phyloP scores from a whole-genome alignment of 768 basidiomycete genomes.

The Leccinum subtestaceum region DNA sequence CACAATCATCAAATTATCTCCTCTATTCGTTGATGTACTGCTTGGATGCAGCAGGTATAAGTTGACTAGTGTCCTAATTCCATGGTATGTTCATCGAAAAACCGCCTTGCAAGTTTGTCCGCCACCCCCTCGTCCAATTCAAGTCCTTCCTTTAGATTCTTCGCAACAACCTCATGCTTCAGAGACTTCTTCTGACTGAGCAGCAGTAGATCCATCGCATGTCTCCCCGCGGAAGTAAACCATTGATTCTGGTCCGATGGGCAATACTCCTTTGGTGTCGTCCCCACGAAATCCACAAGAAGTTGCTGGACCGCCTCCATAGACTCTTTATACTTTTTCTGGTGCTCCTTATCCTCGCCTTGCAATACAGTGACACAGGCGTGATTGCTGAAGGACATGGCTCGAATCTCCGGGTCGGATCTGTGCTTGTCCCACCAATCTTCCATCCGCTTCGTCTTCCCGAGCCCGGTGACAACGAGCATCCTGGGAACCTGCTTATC shows the following conservation, averaged over 20 bases:
- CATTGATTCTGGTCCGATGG: conserved; percentile 11
- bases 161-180: conserved; percentile 11
- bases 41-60: not conserved
- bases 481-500: conserved; percentile 33
- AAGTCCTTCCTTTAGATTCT: conserved; percentile 11
- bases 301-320: conserved; percentile 8
- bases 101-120: conserved; percentile 2
- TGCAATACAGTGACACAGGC: conserved; percentile 31
- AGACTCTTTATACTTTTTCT: conserved; percentile 18
- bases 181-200: conserved; percentile 7
- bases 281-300: conserved; percentile 13
- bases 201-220: conserved; percentile 15
- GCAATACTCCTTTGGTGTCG: conserved; percentile 1
- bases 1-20: not conserved
- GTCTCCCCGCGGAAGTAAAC: conserved; percentile 18
- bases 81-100: conserved; percentile 16
- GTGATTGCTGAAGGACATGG: conserved; percentile 16
- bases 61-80: not conserved
- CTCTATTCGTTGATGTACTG: not conserved
- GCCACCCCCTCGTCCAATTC: conserved; percentile 9
- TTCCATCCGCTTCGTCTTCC: conserved; percentile 31
- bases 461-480: conserved; percentile 40
- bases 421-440: conserved; percentile 33
- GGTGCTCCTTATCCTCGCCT: conserved; percentile 19
- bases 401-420: conserved; percentile 4